Evolutionary conservation across 2,329 filamentous ascomycete species (phyloP).

Genomic region (Fusarium dimerum): DNA sequence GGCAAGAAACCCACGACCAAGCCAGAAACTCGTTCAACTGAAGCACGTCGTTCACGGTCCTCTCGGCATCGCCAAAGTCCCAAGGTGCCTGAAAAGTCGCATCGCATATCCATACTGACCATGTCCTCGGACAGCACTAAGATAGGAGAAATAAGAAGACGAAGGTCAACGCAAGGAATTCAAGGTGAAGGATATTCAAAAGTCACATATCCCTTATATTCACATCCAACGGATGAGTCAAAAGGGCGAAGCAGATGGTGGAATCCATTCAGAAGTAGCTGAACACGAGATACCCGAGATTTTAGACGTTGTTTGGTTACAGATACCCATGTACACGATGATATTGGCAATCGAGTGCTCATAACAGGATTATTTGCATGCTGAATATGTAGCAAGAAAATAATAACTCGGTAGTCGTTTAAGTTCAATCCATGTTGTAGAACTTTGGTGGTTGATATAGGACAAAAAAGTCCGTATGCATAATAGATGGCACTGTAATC

Average conservation of each 20-base stretch:
- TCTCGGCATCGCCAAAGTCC: conserved; percentile 5
- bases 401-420: too few relatives aligned
- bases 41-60: conserved; percentile 9
- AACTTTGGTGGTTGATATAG: too few relatives aligned
- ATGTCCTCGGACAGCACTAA: conserved; percentile 47
- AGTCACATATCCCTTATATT: conserved; percentile 23
- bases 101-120: conserved; percentile 34
- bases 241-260: conserved; percentile 25
- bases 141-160: conserved; percentile 42
- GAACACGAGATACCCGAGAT: neutral
- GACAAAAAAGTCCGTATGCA: too few relatives aligned
- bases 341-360: too few relatives aligned
- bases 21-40: conserved; percentile 6
- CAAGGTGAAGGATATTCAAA: conserved; percentile 1
- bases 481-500: neutral
- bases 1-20: conserved; percentile 10
- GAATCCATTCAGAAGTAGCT: conserved; percentile 16
- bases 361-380: too few relatives aligned
- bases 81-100: conserved; percentile 6
- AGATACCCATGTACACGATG: too few relatives aligned
- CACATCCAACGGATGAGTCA: conserved; percentile 10
- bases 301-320: too few relatives aligned
- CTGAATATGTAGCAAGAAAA: too few relatives aligned
- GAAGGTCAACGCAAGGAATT: conserved; percentile 15
- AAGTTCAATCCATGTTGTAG: too few relatives aligned